These are phyloP conservation scores for Aspergillus campestris DNA, from an alignment of 495 filamentous ascomycete species.

Conservation along the genomic window DNA sequence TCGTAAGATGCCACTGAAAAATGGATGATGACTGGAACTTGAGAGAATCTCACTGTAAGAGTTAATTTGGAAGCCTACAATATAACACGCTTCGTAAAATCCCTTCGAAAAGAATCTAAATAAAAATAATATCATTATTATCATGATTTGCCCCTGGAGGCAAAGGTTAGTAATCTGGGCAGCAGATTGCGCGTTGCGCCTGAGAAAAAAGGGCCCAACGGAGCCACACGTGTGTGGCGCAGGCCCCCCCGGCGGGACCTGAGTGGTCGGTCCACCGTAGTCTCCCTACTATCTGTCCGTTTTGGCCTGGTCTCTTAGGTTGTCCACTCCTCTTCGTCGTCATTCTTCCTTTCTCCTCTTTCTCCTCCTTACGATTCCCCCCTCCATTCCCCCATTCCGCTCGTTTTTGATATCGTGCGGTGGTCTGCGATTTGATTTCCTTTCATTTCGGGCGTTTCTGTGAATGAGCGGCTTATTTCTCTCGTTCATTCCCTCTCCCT, in stretches of 20 bases:
- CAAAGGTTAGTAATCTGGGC: not conserved
- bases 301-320: not conserved
- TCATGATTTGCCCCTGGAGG: not conserved
- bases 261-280: not conserved
- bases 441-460: conserved; percentile 6
- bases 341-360: conserved; percentile 4
- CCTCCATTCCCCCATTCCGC: conserved; percentile 6
- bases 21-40: too few relatives aligned
- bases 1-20: too few relatives aligned
- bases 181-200: conserved; percentile 14
- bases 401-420: conserved; percentile 7
- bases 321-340: conserved; percentile 12
- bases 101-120: not conserved
- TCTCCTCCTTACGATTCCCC: not conserved
- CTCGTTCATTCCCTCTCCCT: conserved; percentile 8
- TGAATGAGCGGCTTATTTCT: conserved; percentile 10
- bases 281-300: not conserved
- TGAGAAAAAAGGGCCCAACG: conserved; percentile 8
- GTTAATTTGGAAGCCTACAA: too few relatives aligned
- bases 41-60: too few relatives aligned
- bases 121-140: too few relatives aligned
- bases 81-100: too few relatives aligned
- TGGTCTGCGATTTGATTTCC: not conserved
- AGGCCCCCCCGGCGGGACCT: conserved; percentile 4
- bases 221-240: conserved; percentile 22